phyloP scores from a whole-genome alignment of 305 asterid species.

The Solanum hybrid region DNA sequence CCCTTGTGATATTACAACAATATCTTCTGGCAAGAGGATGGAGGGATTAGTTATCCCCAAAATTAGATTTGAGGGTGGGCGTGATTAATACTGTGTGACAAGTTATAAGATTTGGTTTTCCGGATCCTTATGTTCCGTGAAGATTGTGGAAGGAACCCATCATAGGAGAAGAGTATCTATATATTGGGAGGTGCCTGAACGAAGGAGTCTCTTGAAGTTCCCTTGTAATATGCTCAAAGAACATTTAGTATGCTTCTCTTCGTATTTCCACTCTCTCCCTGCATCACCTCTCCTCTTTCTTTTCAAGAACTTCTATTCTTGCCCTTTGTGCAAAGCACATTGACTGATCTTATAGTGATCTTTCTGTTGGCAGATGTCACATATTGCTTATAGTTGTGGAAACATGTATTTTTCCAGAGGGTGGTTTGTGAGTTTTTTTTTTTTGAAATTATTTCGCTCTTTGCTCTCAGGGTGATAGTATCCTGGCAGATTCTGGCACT shows the following conservation, averaged over 20 bases:
- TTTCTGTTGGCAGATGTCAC: neutral
- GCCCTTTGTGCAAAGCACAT: neutral
- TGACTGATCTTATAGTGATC: neutral
- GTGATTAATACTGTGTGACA: neutral
- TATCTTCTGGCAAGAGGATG: neutral
- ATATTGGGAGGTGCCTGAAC: neutral
- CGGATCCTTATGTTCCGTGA: neutral
- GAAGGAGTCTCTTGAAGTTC: neutral
- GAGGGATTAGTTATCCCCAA: neutral
- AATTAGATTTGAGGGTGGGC: neutral
- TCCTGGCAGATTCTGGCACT: slow-evolving; percentile 94
- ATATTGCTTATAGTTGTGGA: neutral
- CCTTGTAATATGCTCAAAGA: neutral
- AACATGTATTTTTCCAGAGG: neutral
- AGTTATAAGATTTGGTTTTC: neutral
- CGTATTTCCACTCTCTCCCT: neutral
- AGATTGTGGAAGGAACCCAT: neutral
- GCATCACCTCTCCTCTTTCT: neutral
- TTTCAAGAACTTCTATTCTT: neutral
- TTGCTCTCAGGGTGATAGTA: slow-evolving; percentile 70
- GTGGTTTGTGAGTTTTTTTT: neutral
- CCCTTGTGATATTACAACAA: neutral
- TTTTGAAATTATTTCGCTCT: neutral
- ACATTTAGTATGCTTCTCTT: neutral
- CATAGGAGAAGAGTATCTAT: neutral